A percentile compares a stretch with the other conserved stretches of the same genome.
phyloP scores from a whole-genome alignment of 345 rosid genomes.

The Cochlearia excelsa region DNA sequence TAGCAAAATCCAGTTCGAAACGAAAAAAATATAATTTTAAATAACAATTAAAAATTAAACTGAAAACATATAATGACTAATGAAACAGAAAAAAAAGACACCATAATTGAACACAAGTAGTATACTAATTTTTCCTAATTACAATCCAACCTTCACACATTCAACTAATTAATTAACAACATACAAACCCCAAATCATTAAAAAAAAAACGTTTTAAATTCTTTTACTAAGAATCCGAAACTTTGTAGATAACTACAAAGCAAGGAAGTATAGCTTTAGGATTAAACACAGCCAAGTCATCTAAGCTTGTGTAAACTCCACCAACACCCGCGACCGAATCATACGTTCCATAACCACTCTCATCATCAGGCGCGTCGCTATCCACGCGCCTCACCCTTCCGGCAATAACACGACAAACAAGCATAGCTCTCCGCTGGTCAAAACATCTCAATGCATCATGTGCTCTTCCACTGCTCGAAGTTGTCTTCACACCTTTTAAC shows the following conservation, averaged over 20 bases:
- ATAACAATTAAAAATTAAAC: background rate
- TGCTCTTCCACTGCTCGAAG: slow-evolving; percentile 82
- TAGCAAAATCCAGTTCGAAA: too few relatives aligned
- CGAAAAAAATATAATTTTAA: too few relatives aligned
- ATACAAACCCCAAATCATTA: slow-evolving; percentile 8
- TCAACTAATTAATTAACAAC: slow-evolving; percentile 1
- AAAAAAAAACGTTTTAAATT: background rate
- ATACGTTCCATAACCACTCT: slow-evolving; percentile 39
- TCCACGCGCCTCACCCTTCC: slow-evolving; percentile 58
- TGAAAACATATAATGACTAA: background rate
- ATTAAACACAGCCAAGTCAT: slow-evolving; percentile 65
- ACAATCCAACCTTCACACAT: slow-evolving; percentile 13
- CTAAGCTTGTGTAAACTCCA: slow-evolving; percentile 61
- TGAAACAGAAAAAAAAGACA: background rate
- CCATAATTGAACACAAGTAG: slow-evolving; percentile 10
- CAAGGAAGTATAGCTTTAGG: slow-evolving; percentile 80
- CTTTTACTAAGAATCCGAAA: slow-evolving; percentile 13
- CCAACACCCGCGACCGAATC: slow-evolving; percentile 61
- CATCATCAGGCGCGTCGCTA: slow-evolving; percentile 50
- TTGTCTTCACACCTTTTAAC: slow-evolving; percentile 54
- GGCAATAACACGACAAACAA: slow-evolving; percentile 81
- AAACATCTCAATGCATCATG: slow-evolving; percentile 55
- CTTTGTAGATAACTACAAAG: slow-evolving; percentile 71
- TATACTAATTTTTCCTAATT: background rate
- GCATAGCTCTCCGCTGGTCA: slow-evolving; percentile 68